Evolutionary conservation across 1,284 basidiomycete genomes (phyloP).

Genomic region (Heterobasidion occidentale): DNA sequence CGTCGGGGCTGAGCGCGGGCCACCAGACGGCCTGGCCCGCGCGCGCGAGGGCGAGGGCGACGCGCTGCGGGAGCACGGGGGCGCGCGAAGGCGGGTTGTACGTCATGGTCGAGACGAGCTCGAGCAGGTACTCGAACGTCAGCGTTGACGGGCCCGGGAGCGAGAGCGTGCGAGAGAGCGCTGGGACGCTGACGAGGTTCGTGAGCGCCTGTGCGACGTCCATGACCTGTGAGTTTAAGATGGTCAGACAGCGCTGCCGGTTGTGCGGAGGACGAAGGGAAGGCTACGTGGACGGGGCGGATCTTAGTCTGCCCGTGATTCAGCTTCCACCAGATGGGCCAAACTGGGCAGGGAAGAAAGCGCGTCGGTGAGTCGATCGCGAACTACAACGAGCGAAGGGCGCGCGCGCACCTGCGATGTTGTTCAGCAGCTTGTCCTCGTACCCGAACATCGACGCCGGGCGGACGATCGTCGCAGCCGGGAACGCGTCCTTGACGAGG

Average conservation of each 20-base stretch:
- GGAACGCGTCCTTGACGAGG: conserved; percentile 80
- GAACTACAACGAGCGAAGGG: background rate
- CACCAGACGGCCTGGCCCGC: conserved; percentile 82
- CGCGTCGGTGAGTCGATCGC: conserved; percentile 12
- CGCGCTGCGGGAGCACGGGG: conserved; percentile 71
- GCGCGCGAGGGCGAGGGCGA: conserved; percentile 63
- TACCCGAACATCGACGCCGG: conserved; percentile 86
- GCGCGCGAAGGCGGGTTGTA: conserved; percentile 63
- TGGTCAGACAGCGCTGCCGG: background rate
- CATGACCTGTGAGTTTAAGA: conserved; percentile 48
- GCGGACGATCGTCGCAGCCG: conserved; percentile 83
- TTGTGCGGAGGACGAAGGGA: background rate
- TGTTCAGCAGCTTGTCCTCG: conserved; percentile 93
- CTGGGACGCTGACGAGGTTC: conserved; percentile 64
- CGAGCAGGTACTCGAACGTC: conserved; percentile 80
- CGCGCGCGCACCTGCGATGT: conserved; percentile 72
- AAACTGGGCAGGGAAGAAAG: conserved; percentile 43
- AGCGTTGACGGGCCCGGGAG: conserved; percentile 89
- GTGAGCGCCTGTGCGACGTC: conserved; percentile 92
- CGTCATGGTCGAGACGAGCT: conserved; percentile 78
- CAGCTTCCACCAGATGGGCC: conserved; percentile 93
- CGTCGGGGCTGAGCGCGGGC: conserved; percentile 89
- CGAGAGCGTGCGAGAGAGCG: conserved; percentile 62
- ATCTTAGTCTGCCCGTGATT: conserved; percentile 84
- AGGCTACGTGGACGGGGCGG: conserved; percentile 85